Evolutionary conservation across 2,329 filamentous ascomycete genomes (phyloP), one percentile per base, ranked within the genome.

Genomic region (Pezicula carpinea): DNA sequence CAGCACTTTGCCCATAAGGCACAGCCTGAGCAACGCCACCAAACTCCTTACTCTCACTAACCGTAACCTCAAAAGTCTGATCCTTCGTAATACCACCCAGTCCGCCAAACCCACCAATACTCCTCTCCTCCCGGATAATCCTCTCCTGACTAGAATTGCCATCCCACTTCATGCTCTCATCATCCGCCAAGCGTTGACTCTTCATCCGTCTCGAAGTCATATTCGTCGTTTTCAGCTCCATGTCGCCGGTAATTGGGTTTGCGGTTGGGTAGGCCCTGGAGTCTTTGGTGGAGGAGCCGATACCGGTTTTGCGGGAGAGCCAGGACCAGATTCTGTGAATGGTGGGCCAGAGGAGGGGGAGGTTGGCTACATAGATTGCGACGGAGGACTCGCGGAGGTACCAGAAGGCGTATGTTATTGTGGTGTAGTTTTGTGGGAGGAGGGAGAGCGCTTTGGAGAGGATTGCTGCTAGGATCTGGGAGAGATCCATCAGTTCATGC

Each of bases 371-470:
- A 51, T 72, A 73, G 7, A 76, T 66, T 7, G 72, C 73, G 4
- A 74, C 70, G 15, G 66, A 69, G 14, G 71, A 69, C 63, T 78
- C 74, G 43, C 73, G 66, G 15, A 69, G 64, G 56, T 76, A 75
- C 73, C 74, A 77, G 6, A 71, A 52, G 22, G 44, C 32, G 17
- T 49, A 52, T 5, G 36, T 35, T 38, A 22, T 47, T 39, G 32
- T 62, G 21, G 40, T 44, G 26, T 43, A 43, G 23, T 48, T 38
- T 19, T 38, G 7, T 21, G 35, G 35, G 17, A 38, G 17, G 21
- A 38, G 35, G 17, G 35, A 38, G 17, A 38, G 17, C 2, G 35
- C 35, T 21, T 38, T 38, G 35, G 35, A 38, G 15, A 38, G 35
- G 35, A 38, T 38, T 38, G 35, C 35, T 13, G 35, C 17, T 19